Conservation (phyloP, 106 monocot species). For the Narthecium ossifragum region DNA sequence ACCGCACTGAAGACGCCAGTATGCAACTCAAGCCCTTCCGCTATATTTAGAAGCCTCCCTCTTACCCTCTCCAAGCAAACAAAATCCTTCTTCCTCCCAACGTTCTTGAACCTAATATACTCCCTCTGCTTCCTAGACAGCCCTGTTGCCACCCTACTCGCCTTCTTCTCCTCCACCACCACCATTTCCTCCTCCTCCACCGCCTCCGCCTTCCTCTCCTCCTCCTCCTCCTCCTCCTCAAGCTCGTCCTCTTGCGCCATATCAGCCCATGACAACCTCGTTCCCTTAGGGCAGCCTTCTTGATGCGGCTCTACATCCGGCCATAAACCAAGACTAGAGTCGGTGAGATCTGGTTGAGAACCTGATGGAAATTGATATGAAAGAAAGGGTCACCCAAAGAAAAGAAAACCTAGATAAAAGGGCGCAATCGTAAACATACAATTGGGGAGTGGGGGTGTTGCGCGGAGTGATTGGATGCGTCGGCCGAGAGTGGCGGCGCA, state of each 20-base stretch:
- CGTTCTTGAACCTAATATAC: slow-evolving; percentile 40
- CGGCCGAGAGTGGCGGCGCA: slow-evolving; percentile 42
- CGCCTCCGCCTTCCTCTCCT: background rate
- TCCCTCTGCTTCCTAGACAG: slow-evolving; percentile 64
- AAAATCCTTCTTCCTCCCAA: slow-evolving; percentile 73
- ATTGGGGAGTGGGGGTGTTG: no score
- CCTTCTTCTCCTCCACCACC: slow-evolving; percentile 2
- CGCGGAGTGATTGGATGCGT: slow-evolving; percentile 58
- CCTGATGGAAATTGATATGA: no score
- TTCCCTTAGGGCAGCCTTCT: slow-evolving; percentile 21
- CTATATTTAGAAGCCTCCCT: slow-evolving; percentile 54
- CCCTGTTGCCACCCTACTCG: slow-evolving; percentile 27
- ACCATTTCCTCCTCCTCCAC: slow-evolving; percentile 1
- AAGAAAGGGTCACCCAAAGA: no score
- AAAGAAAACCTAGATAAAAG: no score
- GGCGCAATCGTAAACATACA: no score
- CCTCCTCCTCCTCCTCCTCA: slow-evolving; percentile 32
- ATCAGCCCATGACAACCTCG: slow-evolving; percentile 76
- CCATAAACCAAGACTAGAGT: no score
- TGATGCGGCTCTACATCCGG: background rate
- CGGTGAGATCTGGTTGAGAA: no score
- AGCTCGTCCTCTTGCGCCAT: slow-evolving; percentile 81
- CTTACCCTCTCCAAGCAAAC: slow-evolving; percentile 64
- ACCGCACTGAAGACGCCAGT: slow-evolving; percentile 72
- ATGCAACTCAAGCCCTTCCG: slow-evolving; percentile 77